These are phyloP conservation scores for Boletus rex-veris DNA, from an alignment of 768 basidiomycete genomes.

Conservation along the genomic window DNA sequence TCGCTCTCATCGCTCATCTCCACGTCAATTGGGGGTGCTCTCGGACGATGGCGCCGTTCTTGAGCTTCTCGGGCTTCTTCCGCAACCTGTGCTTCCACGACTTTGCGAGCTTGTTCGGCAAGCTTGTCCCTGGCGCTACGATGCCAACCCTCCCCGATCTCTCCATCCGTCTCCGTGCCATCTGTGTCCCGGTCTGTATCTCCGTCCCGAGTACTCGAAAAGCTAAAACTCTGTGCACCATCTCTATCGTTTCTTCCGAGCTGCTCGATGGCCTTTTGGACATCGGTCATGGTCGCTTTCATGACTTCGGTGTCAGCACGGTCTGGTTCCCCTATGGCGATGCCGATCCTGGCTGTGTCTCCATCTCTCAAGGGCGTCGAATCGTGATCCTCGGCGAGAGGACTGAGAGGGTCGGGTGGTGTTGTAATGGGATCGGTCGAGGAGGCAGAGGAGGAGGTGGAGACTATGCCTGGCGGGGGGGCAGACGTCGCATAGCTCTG, in stretches of 20 bases:
- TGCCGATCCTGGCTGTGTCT: constrained; percentile 25
- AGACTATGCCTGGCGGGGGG: constrained; percentile 37
- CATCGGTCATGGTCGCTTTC: constrained; percentile 86
- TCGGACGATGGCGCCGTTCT: constrained; percentile 40
- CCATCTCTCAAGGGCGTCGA: constrained; percentile 30
- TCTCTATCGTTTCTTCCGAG: constrained; percentile 60
- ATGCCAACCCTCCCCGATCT: constrained; percentile 61
- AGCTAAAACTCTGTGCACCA: constrained; percentile 70
- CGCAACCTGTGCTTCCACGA: constrained; percentile 42
- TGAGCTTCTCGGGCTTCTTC: constrained; percentile 51
- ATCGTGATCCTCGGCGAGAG: constrained; percentile 49
- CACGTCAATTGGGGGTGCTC: constrained; percentile 65
- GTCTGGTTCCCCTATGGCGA: constrained; percentile 25
- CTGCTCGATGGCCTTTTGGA: constrained; percentile 88
- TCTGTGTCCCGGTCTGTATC: constrained; percentile 46
- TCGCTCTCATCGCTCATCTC: constrained; percentile 82
- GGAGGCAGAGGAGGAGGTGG: constrained; percentile 28
- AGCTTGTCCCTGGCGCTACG: constrained; percentile 61
- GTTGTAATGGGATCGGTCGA: constrained; percentile 21
- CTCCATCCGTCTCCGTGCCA: constrained; percentile 48
- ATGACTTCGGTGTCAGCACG: constrained; percentile 54
- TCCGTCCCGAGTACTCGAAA: constrained; percentile 62
- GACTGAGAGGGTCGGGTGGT: constrained; percentile 34
- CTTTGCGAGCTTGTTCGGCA: constrained; percentile 65
- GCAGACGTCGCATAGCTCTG: constrained; percentile 75